phyloP scores from a whole-genome alignment of 2,329 filamentous ascomycete genomes.

The Colletotrichum neosansevieriae region DNA sequence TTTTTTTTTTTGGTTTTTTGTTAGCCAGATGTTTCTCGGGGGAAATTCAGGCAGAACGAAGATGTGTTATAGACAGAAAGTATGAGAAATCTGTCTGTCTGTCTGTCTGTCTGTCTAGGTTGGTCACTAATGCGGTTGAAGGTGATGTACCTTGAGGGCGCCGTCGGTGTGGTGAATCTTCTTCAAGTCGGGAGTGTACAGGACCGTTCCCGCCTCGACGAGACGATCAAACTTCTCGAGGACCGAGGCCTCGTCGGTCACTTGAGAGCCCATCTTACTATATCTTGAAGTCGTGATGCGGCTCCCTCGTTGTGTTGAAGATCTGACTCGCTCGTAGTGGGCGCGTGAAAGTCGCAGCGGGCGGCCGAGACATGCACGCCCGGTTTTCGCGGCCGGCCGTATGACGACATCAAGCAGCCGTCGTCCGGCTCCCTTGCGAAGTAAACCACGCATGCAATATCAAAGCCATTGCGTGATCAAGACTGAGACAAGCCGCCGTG shows the following conservation, averaged over 20 bases:
- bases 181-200: conserved; percentile 26
- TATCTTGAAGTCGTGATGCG: too few relatives aligned
- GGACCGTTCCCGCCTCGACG: conserved; percentile 16
- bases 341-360: neutral
- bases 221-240: conserved; percentile 21
- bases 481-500: neutral
- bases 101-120: too few relatives aligned
- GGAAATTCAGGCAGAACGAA: too few relatives aligned
- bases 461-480: neutral
- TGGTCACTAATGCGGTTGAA: too few relatives aligned
- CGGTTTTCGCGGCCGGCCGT: neutral
- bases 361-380: neutral
- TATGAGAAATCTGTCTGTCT: neutral
- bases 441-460: neutral
- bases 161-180: conserved; percentile 24
- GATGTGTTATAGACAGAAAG: neutral
- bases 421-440: neutral
- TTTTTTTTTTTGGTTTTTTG: neutral
- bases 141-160: conserved; percentile 16
- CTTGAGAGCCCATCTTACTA: neutral
- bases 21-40: neutral
- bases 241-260: conserved; percentile 21
- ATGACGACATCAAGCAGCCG: conserved; percentile 27
- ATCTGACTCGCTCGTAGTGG: neutral
- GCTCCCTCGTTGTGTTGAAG: neutral